Evolutionary conservation across 2,329 filamentous ascomycete species (phyloP).

Genomic region (Teratosphaeria viscida): DNA sequence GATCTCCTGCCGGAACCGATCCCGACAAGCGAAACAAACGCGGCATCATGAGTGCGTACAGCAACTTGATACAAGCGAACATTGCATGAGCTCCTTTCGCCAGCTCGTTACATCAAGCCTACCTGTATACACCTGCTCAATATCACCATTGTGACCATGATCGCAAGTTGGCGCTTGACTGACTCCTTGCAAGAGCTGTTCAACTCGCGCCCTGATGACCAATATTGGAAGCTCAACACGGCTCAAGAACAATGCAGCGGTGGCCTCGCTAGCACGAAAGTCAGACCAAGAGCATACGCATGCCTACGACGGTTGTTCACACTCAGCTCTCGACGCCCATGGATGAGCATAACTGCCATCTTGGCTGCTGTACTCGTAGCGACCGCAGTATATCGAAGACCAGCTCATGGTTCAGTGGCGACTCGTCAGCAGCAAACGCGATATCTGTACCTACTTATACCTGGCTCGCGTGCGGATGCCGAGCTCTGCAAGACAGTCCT

Average conservation of each 20-base stretch:
- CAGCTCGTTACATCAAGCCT: neutral
- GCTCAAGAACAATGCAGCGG: neutral
- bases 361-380: neutral
- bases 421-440: neutral
- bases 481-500: constrained; percentile 16
- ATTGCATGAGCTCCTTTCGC: neutral
- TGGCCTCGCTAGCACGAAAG: neutral
- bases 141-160: neutral
- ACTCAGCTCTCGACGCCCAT: neutral
- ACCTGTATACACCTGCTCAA: neutral
- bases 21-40: neutral
- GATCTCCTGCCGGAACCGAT: neutral
- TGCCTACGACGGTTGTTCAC: neutral
- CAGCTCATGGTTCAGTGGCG: neutral
- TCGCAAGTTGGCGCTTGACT: neutral
- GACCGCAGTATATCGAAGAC: neutral
- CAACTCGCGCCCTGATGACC: neutral
- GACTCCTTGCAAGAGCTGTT: neutral
- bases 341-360: neutral
- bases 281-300: neutral
- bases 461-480: constrained; percentile 12
- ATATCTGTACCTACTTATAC: constrained; percentile 17
- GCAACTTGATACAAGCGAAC: neutral
- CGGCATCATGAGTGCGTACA: neutral
- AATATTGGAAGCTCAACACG: neutral